phyloP scores from a whole-genome alignment of 1,139 yeast species.

The Casaregolazyma suthepensis region DNA sequence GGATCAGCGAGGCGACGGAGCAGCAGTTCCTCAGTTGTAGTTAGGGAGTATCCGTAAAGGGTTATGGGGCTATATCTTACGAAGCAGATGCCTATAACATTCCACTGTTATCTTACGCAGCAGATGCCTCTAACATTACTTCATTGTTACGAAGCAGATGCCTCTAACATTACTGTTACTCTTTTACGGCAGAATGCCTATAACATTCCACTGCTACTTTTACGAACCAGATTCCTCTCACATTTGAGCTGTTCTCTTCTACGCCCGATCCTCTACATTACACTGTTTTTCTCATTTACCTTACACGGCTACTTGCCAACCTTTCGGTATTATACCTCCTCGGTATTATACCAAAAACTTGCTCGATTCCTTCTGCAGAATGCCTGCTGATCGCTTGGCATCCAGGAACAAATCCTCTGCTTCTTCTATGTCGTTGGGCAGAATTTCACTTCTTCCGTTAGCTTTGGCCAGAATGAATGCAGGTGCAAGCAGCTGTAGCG shows the following conservation, averaged over 20 bases:
- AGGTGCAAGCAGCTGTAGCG: conserved; percentile 85
- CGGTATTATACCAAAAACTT: conserved; percentile 25
- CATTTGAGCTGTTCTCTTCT: too few species aligned
- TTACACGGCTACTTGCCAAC: neutral
- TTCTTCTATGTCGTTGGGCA: conserved; percentile 71
- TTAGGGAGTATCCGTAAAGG: too few species aligned
- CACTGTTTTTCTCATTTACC: neutral
- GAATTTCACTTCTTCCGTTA: conserved; percentile 65
- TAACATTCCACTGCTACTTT: too few species aligned
- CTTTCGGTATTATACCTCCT: neutral
- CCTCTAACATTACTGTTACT: too few species aligned
- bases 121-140: too few species aligned
- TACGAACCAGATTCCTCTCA: too few species aligned
- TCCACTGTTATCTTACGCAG: too few species aligned
- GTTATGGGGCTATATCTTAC: neutral
- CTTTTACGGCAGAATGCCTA: too few species aligned
- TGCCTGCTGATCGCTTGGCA: conserved; percentile 75
- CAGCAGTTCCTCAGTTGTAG: conserved; percentile 50
- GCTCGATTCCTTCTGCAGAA: conserved; percentile 45
- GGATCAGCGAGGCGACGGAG: conserved; percentile 78
- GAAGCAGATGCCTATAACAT: too few species aligned
- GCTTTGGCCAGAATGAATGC: conserved; percentile 77
- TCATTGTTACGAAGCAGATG: too few species aligned
- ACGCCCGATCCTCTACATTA: too few species aligned
- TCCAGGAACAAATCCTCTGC: conserved; percentile 82